phyloP scores from a whole-genome alignment of 208 protist genomes.

The Herpetomonas muscarum region DNA sequence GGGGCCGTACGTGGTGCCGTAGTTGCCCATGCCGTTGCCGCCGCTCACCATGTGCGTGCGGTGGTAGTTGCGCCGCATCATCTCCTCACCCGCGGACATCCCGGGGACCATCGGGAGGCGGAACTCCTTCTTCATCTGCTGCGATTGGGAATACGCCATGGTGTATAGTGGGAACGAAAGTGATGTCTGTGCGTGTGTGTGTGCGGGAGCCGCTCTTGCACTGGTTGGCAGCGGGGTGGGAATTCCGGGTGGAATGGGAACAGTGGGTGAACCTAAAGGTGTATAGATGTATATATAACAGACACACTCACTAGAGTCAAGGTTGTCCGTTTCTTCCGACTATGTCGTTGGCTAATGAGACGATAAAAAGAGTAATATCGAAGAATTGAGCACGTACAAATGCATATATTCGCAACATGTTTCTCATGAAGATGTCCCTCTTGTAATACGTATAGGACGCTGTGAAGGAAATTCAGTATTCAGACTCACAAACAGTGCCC shows the following conservation, averaged over 20 bases:
- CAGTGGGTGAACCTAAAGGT: too few relatives aligned
- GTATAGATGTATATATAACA: not conserved
- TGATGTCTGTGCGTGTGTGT: not conserved
- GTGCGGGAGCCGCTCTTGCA: too few relatives aligned
- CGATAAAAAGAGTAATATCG: too few relatives aligned
- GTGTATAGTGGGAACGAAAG: not conserved
- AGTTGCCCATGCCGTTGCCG: constrained; percentile 23
- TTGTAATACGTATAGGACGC: too few relatives aligned
- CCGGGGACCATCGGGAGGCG: constrained; percentile 89
- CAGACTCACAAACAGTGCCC: too few relatives aligned
- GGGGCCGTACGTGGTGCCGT: constrained; percentile 39
- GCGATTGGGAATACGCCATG: constrained; percentile 78
- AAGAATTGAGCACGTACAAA: too few relatives aligned
- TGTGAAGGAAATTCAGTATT: too few relatives aligned
- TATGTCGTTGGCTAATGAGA: too few relatives aligned
- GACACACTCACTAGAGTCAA: not conserved
- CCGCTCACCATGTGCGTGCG: constrained; percentile 58
- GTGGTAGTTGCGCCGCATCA: constrained; percentile 89
- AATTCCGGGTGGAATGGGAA: too few relatives aligned
- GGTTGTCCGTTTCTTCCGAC: not conserved
- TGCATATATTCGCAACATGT: too few relatives aligned
- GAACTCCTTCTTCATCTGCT: constrained; percentile 87
- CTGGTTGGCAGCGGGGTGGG: too few relatives aligned
- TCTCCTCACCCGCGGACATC: constrained; percentile 82
- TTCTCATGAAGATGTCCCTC: too few relatives aligned